Evolutionary conservation across 2,329 filamentous ascomycete genomes (phyloP), one percentile per base, ranked within the genome.

Genomic region (Trematosphaeria pertusa): DNA sequence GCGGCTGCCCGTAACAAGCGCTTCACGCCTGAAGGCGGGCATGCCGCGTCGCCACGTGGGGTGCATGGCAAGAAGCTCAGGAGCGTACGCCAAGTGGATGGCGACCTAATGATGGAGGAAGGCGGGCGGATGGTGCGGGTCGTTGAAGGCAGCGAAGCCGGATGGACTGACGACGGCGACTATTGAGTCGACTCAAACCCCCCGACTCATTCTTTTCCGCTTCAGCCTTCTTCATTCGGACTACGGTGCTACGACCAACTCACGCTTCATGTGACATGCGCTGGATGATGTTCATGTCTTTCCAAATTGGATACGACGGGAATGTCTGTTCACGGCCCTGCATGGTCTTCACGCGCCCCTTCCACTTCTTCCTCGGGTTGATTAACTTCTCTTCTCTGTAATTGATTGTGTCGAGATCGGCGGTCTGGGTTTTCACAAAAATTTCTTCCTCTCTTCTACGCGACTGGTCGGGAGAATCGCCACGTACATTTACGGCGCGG

Each of bases 1-100:
- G 82, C 87, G 51, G 85, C 86, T 22, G 80, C 86, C 5, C 82
- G 84, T 26, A 80, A 80, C 58, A 92, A 91, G 74, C 81, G 87
- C 35, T 78, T 82, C 35, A 71, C 71, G 21, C 71, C 70, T 19
- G 67, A 71, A 39, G 64, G 67, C 18, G 67, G 67, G 15, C 66
- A 71, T 46, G 61, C 60, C 11, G 61, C 63, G 1, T 69, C 64
- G 10, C 69, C 67, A 11, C 61, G 67, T 30, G 51, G 61, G 1
- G 50, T 69, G 4, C 61, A 69, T 28, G 69, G 69, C 56, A 73
- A 71, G 58, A 69, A 68, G 50, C 47, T 70, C 36, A 54, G 66
- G 40, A 74, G 76, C 18, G 78, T 80, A 30, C 73, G 78, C 38
- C 76, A 71, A 33, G 75, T 78, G 3, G 77, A 75, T 12, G 71